Conservation (phyloP, 2,329 filamentous ascomycete species). For the Penicillium carneum region DNA sequence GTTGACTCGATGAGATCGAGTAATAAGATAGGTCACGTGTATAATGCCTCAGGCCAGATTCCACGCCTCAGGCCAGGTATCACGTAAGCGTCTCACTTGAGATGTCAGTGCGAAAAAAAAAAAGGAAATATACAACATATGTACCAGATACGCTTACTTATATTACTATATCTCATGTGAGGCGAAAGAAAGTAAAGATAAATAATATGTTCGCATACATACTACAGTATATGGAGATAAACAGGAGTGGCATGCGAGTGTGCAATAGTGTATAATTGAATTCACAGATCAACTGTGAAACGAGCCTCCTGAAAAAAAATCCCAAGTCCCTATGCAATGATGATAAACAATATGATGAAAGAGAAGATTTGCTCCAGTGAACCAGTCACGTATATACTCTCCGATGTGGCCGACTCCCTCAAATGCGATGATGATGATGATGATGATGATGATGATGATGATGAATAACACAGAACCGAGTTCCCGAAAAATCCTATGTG, state of each 20-base stretch:
- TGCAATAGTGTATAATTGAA: slow-evolving; percentile 9
- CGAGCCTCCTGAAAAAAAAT: slow-evolving; percentile 11
- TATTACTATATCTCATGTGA: background rate
- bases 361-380: slow-evolving; percentile 28
- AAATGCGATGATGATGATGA: slow-evolving; percentile 31
- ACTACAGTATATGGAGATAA: background rate
- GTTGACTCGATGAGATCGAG: slow-evolving; percentile 50
- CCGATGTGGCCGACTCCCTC: slow-evolving; percentile 33
- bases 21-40: slow-evolving; percentile 33
- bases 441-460: slow-evolving; percentile 18
- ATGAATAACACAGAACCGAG: slow-evolving; percentile 18
- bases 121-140: background rate
- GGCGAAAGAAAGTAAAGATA: background rate
- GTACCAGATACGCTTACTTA: background rate
- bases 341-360: slow-evolving; percentile 9
- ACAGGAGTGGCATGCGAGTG: background rate
- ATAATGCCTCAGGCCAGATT: background rate
- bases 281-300: slow-evolving; percentile 13
- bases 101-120: too few species aligned
- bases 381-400: slow-evolving; percentile 33
- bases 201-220: background rate
- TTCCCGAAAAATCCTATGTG: background rate
- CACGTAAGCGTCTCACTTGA: background rate
- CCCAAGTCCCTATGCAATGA: slow-evolving; percentile 18
- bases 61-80: background rate